These are phyloP conservation scores for Cyamopsis tetragonoloba DNA, from an alignment of 306 rosid genomes.

Conservation along the genomic window DNA sequence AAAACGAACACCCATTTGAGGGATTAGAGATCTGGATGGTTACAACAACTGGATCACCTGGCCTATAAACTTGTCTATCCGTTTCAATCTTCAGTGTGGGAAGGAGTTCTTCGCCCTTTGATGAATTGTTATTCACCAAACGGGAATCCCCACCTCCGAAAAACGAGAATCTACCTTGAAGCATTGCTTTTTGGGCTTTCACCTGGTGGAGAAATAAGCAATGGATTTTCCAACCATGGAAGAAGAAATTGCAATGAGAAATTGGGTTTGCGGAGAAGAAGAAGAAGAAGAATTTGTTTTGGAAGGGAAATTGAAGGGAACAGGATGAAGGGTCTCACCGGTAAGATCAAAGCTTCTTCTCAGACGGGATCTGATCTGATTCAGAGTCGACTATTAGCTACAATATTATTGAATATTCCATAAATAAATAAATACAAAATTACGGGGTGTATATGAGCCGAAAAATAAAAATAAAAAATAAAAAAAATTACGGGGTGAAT, in stretches of 20 bases:
- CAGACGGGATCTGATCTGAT: constrained; percentile 31
- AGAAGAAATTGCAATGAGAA: neutral
- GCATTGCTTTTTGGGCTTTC: constrained; percentile 40
- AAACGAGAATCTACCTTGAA: constrained; percentile 54
- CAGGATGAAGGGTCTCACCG: constrained; percentile 16
- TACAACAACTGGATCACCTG: constrained; percentile 79
- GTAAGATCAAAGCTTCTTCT: constrained; percentile 14
- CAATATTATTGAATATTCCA: neutral
- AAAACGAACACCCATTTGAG: constrained; percentile 43
- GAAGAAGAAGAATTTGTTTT: neutral
- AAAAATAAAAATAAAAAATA: neutral
- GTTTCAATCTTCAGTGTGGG: constrained; percentile 65
- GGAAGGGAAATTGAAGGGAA: neutral
- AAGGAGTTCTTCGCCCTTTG: constrained; percentile 27
- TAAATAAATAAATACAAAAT: too few relatives aligned
- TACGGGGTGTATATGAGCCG: too few relatives aligned
- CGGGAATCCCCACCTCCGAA: constrained; percentile 53
- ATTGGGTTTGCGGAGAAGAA: neutral
- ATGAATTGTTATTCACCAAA: constrained; percentile 13
- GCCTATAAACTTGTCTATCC: constrained; percentile 78
- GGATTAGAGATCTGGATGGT: constrained; percentile 71
- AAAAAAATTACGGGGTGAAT: neutral
- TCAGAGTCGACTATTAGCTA: neutral
- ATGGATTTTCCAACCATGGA: neutral
- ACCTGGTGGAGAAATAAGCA: neutral